Evolutionary conservation across 805 yeast genomes (phyloP), one percentile per base, ranked within the genome.

Genomic region (Spathaspora gorwiae): DNA sequence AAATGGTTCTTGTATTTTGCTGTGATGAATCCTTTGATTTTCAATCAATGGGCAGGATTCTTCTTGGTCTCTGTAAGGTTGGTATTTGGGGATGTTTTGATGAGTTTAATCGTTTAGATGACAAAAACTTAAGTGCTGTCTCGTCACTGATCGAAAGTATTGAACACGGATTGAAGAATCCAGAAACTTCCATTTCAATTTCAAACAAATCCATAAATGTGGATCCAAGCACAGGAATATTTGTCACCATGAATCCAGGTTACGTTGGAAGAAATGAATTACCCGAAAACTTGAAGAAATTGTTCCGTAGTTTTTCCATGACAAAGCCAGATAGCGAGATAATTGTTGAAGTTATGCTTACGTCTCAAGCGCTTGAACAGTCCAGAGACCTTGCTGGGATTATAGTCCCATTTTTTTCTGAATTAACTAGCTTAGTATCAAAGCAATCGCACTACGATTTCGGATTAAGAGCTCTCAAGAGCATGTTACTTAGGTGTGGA

Each of bases 11-110:
- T 9, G 96, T 92, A 0, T 90, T 92, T 61, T 84, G 89, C 58
- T 92, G 98, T 67, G 98, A 92, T 55, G 96, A 90, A 42, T 68
- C 87, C 0, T 92, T 88, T 66, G 96, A 90, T 55, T 85, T 76
- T 55, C 84, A 78, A 45, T 78, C 95, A 0, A 84, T 92, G 62
- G 80, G 87, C 9, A 68, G 97, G 38, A 79, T 92, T 24, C 66
- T 92, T 30, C 56, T 79, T 19, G 98, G 98, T 39, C 70, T 90
- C 8, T 83, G 90, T 48, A 81, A 81, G 48, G 79, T 89, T 6
- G 96, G 96, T 0, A 84, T 90, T 0, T 92, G 96, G 96, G 95
- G 90, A 5, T 92, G 98, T 62, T 92, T 92, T 65, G 98, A 92
- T 61, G 98, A 92, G 61, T 90, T 92, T 57, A 92, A 92, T 57